A percentile compares a stretch with the other conserved stretches of the same genome.
Conservation (phyloP, 2,329 filamentous ascomycete genomes). For the Alternaria hordeiaustralica region DNA sequence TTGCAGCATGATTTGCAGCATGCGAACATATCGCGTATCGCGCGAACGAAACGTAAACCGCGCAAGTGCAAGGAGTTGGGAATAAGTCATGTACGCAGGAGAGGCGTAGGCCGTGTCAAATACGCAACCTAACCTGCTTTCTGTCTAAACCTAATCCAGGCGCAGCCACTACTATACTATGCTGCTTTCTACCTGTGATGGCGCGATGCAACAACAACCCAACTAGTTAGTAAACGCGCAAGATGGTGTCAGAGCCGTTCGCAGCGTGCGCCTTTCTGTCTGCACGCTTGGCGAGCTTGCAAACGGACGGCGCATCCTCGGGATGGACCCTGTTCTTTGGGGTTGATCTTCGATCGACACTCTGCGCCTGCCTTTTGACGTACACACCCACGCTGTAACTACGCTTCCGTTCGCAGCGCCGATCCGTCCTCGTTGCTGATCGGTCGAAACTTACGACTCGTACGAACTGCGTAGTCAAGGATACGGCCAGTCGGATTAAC, state of each 20-base stretch:
- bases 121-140: not conserved
- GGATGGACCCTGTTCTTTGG: conserved; percentile 7
- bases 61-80: not conserved
- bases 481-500: not conserved
- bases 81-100: not conserved
- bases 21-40: not conserved
- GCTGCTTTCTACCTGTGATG: not conserved
- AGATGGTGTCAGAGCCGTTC: conserved; percentile 6
- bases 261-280: not conserved
- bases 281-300: not conserved
- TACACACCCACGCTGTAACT: not conserved
- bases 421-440: conserved; percentile 13
- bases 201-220: not conserved
- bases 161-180: not conserved
- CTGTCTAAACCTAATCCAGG: not conserved
- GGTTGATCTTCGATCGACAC: not conserved
- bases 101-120: not conserved
- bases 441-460: not conserved
- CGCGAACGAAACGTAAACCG: not conserved
- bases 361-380: not conserved
- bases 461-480: not conserved
- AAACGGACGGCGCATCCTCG: not conserved
- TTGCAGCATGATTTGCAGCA: not conserved
- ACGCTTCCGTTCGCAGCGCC: not conserved
- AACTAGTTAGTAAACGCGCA: not conserved